Evolutionary conservation across 352 stramenopile genomes (phyloP).

Genomic region (Phytophthora ohioensis): DNA sequence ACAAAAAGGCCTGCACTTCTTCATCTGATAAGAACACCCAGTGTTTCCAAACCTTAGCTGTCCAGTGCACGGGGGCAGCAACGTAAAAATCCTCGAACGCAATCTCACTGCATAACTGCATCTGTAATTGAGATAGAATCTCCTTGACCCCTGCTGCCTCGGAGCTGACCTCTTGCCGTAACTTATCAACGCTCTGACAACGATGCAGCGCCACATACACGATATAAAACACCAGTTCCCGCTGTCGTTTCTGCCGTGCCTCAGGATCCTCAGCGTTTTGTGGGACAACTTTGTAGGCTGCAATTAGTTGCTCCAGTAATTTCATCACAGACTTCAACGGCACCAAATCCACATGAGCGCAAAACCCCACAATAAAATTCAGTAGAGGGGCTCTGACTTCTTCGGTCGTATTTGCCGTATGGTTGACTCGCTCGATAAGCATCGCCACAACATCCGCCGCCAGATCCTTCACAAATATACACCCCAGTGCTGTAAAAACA

Average conservation of each 20-base stretch:
- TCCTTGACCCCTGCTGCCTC: slow-evolving; percentile 20
- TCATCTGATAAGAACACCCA: slow-evolving; percentile 58
- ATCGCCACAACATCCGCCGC: slow-evolving; percentile 34
- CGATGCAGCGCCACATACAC: slow-evolving; percentile 55
- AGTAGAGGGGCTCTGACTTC: slow-evolving; percentile 20
- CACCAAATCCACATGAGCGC: slow-evolving; percentile 54
- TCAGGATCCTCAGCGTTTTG: neutral
- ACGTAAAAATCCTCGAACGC: slow-evolving; percentile 52
- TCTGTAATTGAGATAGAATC: slow-evolving; percentile 42
- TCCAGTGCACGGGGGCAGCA: slow-evolving; percentile 65
- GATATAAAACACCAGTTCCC: slow-evolving; percentile 43
- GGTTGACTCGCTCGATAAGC: slow-evolving; percentile 21
- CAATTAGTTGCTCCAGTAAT: slow-evolving; percentile 38
- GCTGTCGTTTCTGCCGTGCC: slow-evolving; percentile 5
- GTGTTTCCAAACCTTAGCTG: slow-evolving; percentile 54
- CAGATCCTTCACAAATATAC: slow-evolving; percentile 59
- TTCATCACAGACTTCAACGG: slow-evolving; percentile 38
- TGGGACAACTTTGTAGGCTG: slow-evolving; percentile 22
- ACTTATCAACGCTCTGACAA: slow-evolving; percentile 27
- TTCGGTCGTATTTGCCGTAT: neutral
- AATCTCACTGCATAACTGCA: slow-evolving; percentile 46
- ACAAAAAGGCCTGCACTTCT: slow-evolving; percentile 51
- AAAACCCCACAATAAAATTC: slow-evolving; percentile 48
- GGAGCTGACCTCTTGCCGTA: slow-evolving; percentile 37
- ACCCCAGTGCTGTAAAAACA: slow-evolving; percentile 46